phyloP scores from a whole-genome alignment of 2,329 filamentous ascomycete species.

The Dactylellina parvicollis region DNA sequence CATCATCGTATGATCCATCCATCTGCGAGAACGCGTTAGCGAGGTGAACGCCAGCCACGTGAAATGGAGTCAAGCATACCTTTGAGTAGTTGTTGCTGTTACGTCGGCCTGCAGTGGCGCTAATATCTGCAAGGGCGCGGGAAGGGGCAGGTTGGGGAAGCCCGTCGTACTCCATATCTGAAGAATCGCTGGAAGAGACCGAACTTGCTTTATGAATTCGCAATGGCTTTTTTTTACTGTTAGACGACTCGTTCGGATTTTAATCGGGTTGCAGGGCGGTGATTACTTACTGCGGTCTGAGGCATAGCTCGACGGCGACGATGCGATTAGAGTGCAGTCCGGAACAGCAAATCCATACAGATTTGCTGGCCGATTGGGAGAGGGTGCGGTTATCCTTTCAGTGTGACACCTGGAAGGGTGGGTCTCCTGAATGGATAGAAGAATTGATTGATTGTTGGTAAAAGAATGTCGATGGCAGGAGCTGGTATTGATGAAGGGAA shows the following conservation, averaged over 20 bases:
- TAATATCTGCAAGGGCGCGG: slow-evolving; percentile 87
- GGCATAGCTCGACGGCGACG: slow-evolving; percentile 18
- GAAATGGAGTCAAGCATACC: slow-evolving; percentile 66
- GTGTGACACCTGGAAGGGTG: not conserved
- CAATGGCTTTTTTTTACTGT: slow-evolving; percentile 69
- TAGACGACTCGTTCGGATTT: slow-evolving; percentile 1
- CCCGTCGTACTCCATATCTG: slow-evolving; percentile 70
- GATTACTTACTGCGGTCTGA: slow-evolving; percentile 36
- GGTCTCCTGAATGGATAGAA: slow-evolving; percentile 16
- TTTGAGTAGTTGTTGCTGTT: slow-evolving; percentile 84
- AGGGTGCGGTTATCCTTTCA: not conserved
- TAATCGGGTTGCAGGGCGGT: slow-evolving; percentile 4
- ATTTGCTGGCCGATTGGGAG: not conserved
- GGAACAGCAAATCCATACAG: not conserved
- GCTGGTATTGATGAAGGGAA: not conserved
- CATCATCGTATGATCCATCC: slow-evolving; percentile 55
- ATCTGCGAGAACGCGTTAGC: slow-evolving; percentile 10
- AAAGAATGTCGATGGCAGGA: slow-evolving; percentile 7
- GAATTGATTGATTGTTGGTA: not conserved
- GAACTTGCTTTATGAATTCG: slow-evolving; percentile 78
- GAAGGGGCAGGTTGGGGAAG: slow-evolving; percentile 69
- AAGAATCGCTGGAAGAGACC: slow-evolving; percentile 59
- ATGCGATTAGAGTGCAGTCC: not conserved
- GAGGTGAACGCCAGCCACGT: not conserved
- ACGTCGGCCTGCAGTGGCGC: slow-evolving; percentile 81